Percentiles rank a stretch among this genome's conserved stretches.
phyloP scores from a whole-genome alignment of 176 grass and related monocot genomes.

The Rhynchospora pubera region DNA sequence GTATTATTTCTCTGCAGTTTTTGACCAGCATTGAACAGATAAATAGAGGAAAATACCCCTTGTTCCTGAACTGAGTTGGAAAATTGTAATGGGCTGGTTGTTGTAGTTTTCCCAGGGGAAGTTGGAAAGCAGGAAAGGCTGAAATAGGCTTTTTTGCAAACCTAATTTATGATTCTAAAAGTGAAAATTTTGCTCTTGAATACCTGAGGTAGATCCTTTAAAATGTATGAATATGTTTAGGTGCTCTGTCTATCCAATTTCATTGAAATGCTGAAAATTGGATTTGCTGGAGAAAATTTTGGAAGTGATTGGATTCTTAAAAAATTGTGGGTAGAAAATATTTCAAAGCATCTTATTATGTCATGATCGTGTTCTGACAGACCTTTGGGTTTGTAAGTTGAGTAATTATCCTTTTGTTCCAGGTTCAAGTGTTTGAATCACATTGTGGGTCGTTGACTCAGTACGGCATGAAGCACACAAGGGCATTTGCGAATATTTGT shows the following conservation, averaged over 20 bases:
- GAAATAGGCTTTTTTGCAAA: background rate
- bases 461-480: slow-evolving; percentile 86
- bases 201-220: too few species aligned
- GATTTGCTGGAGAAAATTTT: background rate
- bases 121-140: background rate
- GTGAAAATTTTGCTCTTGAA: background rate
- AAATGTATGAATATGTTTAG: too few species aligned
- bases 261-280: background rate
- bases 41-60: background rate
- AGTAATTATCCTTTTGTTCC: background rate
- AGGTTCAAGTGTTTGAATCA: slow-evolving; percentile 66
- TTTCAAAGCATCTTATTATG: background rate
- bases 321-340: background rate
- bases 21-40: background rate
- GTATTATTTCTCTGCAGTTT: background rate
- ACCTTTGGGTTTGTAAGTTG: background rate
- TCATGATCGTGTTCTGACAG: background rate
- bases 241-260: background rate
- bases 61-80: background rate
- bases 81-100: background rate
- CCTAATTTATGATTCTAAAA: background rate
- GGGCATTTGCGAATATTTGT: slow-evolving; percentile 83
- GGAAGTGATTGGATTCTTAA: background rate
- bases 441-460: slow-evolving; percentile 75
- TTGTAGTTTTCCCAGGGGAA: background rate